Evolutionary conservation across 129 eudicot species (phyloP).

Genomic region (Artemisia argyi): DNA sequence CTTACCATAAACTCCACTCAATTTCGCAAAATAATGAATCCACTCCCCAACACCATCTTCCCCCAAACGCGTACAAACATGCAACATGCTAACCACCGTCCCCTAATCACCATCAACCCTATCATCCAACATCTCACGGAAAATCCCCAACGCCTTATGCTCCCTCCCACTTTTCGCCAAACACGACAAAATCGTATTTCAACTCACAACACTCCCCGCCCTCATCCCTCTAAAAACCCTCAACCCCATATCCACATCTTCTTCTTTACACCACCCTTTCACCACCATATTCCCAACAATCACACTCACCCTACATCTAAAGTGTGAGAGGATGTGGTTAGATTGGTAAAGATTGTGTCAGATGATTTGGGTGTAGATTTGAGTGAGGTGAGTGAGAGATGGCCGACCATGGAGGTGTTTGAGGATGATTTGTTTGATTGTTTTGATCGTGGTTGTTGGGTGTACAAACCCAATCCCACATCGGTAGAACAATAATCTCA

Average conservation of each 20-base stretch:
- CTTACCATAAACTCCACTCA: constrained; percentile 45
- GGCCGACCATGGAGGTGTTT: constrained; percentile 66
- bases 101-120: constrained; percentile 72
- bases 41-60: constrained; percentile 45
- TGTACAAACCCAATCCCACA: too few species aligned
- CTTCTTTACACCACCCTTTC: constrained; percentile 56
- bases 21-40: constrained; percentile 56
- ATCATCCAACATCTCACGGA: constrained; percentile 50
- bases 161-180: constrained; percentile 53
- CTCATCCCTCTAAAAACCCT: constrained; percentile 53
- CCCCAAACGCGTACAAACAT: constrained; percentile 71
- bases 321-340: constrained; percentile 77
- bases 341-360: constrained; percentile 80
- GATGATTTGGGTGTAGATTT: constrained; percentile 78
- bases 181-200: constrained; percentile 75
- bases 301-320: constrained; percentile 36
- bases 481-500: too few species aligned
- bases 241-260: constrained; percentile 62
- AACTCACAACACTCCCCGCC: constrained; percentile 59
- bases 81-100: constrained; percentile 61
- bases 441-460: too few species aligned
- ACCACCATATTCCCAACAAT: constrained; percentile 82
- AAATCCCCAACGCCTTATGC: constrained; percentile 56
- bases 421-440: constrained; percentile 31
- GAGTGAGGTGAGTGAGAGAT: constrained; percentile 50